Conservation (phyloP, 495 filamentous ascomycete genomes). For the Hypoxylon trugodes region DNA sequence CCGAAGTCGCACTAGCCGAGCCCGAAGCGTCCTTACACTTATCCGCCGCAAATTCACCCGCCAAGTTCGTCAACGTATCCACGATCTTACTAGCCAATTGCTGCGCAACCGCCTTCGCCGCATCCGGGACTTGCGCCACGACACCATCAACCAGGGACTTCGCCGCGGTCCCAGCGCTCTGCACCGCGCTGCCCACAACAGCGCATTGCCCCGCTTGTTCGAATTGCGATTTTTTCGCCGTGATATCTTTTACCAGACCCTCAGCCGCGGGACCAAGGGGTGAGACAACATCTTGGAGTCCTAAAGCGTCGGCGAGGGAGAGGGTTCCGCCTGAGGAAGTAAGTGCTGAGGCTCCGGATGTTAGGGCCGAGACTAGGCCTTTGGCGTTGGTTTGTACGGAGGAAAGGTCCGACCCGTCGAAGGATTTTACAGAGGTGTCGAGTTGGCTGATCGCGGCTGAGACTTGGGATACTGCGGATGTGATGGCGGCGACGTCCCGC, state of each 20-base stretch:
- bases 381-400: conserved; percentile 46
- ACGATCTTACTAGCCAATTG: conserved; percentile 47
- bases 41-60: conserved; percentile 14
- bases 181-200: conserved; percentile 39
- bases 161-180: conserved; percentile 46
- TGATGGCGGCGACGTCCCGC: conserved; percentile 48
- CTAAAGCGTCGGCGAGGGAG: conserved; percentile 43
- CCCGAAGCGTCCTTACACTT: conserved; percentile 36
- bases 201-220: conserved; percentile 45
- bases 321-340: conserved; percentile 34
- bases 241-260: conserved; percentile 43
- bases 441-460: conserved; percentile 44
- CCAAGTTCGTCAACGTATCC: conserved; percentile 42
- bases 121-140: conserved; percentile 47
- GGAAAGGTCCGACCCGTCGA: conserved; percentile 42
- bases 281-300: conserved; percentile 46
- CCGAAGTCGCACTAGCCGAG: conserved; percentile 29
- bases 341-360: conserved; percentile 42
- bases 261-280: conserved; percentile 46
- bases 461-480: conserved; percentile 45
- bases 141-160: conserved; percentile 45
- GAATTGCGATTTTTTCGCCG: conserved; percentile 48
- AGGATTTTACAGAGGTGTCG: conserved; percentile 48
- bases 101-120: conserved; percentile 37
- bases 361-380: conserved; percentile 47